phyloP scores from a whole-genome alignment of 257 asterid species.

The Echites panduratus region DNA sequence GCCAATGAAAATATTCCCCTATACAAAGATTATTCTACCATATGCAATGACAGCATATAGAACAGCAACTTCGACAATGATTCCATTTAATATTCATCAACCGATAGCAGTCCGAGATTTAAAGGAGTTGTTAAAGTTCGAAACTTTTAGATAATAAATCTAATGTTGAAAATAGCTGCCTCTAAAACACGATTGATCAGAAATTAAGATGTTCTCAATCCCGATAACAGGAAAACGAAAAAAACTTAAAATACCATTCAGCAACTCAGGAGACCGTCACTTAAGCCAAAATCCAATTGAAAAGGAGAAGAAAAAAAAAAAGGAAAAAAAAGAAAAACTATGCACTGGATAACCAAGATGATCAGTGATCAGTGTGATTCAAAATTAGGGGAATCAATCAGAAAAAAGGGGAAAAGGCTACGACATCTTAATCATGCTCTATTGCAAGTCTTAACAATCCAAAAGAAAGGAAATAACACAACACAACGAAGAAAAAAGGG shows the following conservation, averaged over 20 bases:
- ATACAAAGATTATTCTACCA: not conserved
- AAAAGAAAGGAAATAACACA: not conserved
- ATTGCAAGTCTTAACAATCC: not conserved
- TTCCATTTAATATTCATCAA: not conserved
- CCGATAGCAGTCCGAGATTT: not conserved
- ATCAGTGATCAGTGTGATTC: slow-evolving; percentile 20
- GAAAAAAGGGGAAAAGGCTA: too few species aligned
- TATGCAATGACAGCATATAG: not conserved
- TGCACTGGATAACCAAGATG: slow-evolving; percentile 9
- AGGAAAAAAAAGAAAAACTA: not conserved
- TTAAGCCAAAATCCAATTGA: slow-evolving; percentile 7
- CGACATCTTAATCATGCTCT: slow-evolving; percentile 1
- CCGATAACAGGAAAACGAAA: not conserved
- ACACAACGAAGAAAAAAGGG: slow-evolving; percentile 19
- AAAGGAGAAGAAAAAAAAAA: not conserved
- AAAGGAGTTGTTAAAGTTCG: not conserved
- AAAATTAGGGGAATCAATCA: too few species aligned
- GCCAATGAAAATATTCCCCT: not conserved
- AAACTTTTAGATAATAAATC: not conserved
- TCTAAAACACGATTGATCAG: not conserved
- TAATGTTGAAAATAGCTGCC: slow-evolving; percentile 10
- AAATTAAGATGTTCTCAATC: not conserved
- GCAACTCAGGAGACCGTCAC: not conserved
- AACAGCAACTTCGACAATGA: not conserved
- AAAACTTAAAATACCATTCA: not conserved